phyloP scores from a whole-genome alignment of 495 filamentous ascomycete species.

The Hypoxylon perforatum region DNA sequence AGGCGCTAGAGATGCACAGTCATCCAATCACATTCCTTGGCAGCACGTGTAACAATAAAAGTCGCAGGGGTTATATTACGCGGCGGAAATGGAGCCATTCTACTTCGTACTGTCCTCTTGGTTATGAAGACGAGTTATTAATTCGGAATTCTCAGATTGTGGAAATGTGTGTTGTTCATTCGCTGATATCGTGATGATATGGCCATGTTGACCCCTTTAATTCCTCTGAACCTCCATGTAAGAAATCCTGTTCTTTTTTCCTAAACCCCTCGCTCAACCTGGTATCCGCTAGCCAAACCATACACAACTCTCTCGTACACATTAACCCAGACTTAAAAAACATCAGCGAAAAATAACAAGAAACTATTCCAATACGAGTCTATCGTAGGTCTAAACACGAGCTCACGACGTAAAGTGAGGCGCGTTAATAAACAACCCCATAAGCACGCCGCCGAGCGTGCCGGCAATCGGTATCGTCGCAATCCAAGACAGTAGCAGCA shows the following conservation, averaged over 20 bases:
- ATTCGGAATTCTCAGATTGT: too few species aligned
- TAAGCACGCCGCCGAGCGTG: conserved; percentile 67
- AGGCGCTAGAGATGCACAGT: too few species aligned
- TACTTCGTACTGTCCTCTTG: too few species aligned
- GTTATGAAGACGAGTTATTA: too few species aligned
- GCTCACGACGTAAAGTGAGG: conserved; percentile 57
- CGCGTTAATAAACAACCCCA: conserved; percentile 71
- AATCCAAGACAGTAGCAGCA: conserved; percentile 65
- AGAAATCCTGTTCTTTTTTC: conserved; percentile 6
- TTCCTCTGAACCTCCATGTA: not conserved
- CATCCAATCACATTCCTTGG: too few species aligned
- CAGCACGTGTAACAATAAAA: too few species aligned
- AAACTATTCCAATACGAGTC: not conserved
- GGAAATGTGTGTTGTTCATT: too few species aligned
- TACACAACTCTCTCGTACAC: conserved; percentile 8
- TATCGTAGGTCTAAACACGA: not conserved
- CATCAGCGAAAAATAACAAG: not conserved
- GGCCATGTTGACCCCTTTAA: not conserved
- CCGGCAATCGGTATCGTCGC: conserved; percentile 72
- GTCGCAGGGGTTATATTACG: too few species aligned
- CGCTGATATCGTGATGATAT: not conserved
- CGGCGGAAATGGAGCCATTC: too few species aligned
- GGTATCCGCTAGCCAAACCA: conserved; percentile 1
- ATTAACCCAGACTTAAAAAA: not conserved
- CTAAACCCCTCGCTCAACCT: conserved; percentile 11